phyloP scores from a whole-genome alignment of 2,329 filamentous ascomycete genomes.

The Cyphellophora europaea region DNA sequence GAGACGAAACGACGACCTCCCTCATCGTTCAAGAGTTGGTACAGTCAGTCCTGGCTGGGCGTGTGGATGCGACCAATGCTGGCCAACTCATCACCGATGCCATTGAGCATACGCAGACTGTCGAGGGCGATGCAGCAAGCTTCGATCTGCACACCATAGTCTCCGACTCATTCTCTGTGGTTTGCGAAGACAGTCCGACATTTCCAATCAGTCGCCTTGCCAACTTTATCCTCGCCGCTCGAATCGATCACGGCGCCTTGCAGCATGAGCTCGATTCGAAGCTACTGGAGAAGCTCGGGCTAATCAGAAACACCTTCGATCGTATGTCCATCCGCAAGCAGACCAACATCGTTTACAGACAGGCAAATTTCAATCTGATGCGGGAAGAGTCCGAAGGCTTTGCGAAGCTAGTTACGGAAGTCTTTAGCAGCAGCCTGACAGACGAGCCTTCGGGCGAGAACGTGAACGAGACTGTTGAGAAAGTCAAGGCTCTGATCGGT shows the following conservation, averaged over 20 bases:
- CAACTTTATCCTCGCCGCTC: slow-evolving; percentile 62
- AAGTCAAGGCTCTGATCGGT: slow-evolving; percentile 87
- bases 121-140: neutral
- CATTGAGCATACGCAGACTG: neutral
- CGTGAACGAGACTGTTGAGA: slow-evolving; percentile 79
- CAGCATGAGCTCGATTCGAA: slow-evolving; percentile 74
- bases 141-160: neutral
- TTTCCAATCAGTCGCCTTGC: slow-evolving; percentile 44
- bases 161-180: slow-evolving; percentile 56
- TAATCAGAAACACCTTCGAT: slow-evolving; percentile 78
- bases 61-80: slow-evolving; percentile 58
- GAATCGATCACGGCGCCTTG: slow-evolving; percentile 62
- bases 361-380: slow-evolving; percentile 92
- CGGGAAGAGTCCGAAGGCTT: slow-evolving; percentile 96
- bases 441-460: slow-evolving; percentile 65
- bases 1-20: slow-evolving; percentile 60
- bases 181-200: slow-evolving; percentile 62
- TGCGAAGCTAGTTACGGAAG: slow-evolving; percentile 88
- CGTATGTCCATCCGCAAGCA: slow-evolving; percentile 79
- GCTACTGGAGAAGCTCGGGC: slow-evolving; percentile 63
- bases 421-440: slow-evolving; percentile 77
- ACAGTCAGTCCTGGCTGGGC: slow-evolving; percentile 60
- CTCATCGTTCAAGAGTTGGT: slow-evolving; percentile 78
- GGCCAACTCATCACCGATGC: slow-evolving; percentile 55
- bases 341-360: slow-evolving; percentile 86